Evolutionary conservation across 805 yeast species (phyloP), one percentile per base, ranked within the genome.

Genomic region (Yarrowia porcina): DNA sequence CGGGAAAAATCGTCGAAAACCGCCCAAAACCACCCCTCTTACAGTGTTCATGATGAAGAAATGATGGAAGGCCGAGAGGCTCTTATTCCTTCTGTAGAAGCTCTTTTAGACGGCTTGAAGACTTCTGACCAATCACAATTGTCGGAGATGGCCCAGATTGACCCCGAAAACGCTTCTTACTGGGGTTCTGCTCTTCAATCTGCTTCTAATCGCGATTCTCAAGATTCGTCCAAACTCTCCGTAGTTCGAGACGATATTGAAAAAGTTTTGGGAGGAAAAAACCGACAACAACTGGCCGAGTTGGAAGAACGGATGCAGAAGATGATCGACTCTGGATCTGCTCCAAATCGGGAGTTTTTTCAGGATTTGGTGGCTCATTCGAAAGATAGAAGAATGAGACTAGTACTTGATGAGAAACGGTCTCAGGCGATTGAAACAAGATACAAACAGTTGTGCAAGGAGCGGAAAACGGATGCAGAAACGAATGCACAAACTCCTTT

Each of bases 281-380:
- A 25, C 20, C 20, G 47, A 1, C 20, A 38, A 18, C 47, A 56
- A 20, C n/a, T 56, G 44, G 54, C 54, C 3, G 42, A 42, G 9
- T 15, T 45, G 28, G 54, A 45, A 17, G 15, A 13, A 1, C 42
- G 44, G 20, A 59, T 44, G 42, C 44, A 44, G 20, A 59, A 23
- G 25, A 42, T 59, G 63, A 30, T 35, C 7, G 76, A 74, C 30
- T 66, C 74, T 8, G 72, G 72, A 17, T 64, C 66, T 9, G 35
- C 73, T 12, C 63, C 74, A 2, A 54, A 63, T 15, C 71, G 65
- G 21, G 72, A 73, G 63, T 59, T 68, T 9, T 57, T 63, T 35
- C 66, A 63, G 13, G 74, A 70, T 23, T 64, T 74, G 9, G 64
- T 42, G 23, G 54, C 42, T 12, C 54, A 44, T 44, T 32, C 59